A percentile compares a stretch with the other conserved stretches of the same genome.
These are phyloP conservation scores for Strobilomyces confusus DNA, from an alignment of 768 basidiomycete genomes.

Conservation along the genomic window DNA sequence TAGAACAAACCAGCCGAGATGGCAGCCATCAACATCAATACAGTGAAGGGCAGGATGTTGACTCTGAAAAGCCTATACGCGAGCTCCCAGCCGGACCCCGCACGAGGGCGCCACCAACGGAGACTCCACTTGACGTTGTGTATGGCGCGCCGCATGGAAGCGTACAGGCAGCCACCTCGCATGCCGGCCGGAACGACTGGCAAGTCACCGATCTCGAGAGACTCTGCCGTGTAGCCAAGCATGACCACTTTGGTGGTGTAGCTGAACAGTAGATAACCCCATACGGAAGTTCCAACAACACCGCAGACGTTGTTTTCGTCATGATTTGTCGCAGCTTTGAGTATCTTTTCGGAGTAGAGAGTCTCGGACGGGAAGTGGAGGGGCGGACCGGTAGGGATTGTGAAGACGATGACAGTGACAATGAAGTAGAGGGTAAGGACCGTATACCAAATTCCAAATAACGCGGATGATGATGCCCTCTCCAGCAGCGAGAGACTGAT, in stretches of 20 bases:
- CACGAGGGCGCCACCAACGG: slow-evolving; percentile 53
- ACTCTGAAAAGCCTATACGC: slow-evolving; percentile 57
- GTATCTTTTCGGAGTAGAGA: slow-evolving; percentile 72
- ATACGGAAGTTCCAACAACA: slow-evolving; percentile 42
- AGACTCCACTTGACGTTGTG: slow-evolving; percentile 47
- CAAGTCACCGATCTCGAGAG: slow-evolving; percentile 82
- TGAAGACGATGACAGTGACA: slow-evolving; percentile 39
- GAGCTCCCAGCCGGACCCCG: slow-evolving; percentile 63
- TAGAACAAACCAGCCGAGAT: slow-evolving; percentile 64
- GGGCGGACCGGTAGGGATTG: slow-evolving; percentile 67
- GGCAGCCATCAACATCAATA: slow-evolving; percentile 49
- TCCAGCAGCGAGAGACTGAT: slow-evolving; percentile 29
- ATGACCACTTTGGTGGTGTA: slow-evolving; percentile 86
- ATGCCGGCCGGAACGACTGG: slow-evolving; percentile 75
- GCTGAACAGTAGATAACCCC: slow-evolving; percentile 62
- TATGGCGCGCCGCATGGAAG: slow-evolving; percentile 59
- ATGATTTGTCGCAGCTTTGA: slow-evolving; percentile 55
- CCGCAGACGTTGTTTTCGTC: slow-evolving; percentile 76
- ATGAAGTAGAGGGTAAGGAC: slow-evolving; percentile 48
- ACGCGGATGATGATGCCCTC: slow-evolving; percentile 20
- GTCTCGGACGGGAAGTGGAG: slow-evolving; percentile 69
- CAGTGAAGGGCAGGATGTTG: slow-evolving; percentile 42
- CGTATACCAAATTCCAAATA: slow-evolving; percentile 47
- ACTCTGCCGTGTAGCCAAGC: slow-evolving; percentile 70
- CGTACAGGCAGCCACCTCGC: slow-evolving; percentile 62